These are phyloP conservation scores for Theobroma cacao DNA, from an alignment of 345 rosid species.

Conservation along the genomic window DNA sequence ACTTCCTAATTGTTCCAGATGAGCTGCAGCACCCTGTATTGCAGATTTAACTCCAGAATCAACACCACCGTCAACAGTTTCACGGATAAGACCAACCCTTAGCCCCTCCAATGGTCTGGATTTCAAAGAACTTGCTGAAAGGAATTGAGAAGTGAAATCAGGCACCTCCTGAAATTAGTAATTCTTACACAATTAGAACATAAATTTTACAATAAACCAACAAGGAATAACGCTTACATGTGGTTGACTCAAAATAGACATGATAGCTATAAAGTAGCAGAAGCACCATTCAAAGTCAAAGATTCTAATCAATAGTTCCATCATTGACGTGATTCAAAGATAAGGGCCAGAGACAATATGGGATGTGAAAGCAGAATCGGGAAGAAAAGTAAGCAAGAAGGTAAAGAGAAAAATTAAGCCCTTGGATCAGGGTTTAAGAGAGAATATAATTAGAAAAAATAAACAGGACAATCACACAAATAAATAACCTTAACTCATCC, in stretches of 20 bases:
- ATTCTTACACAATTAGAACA: not conserved
- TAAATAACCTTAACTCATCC: not conserved
- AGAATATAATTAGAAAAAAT: not conserved
- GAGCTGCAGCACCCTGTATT: conserved; percentile 66
- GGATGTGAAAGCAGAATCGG: not conserved
- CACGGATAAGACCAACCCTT: conserved; percentile 77
- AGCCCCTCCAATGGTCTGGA: conserved; percentile 75
- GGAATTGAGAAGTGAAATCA: conserved; percentile 53
- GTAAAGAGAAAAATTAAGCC: not conserved
- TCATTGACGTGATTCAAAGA: not conserved
- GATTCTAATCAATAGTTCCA: not conserved
- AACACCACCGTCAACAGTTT: conserved; percentile 77
- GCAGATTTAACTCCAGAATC: conserved; percentile 70
- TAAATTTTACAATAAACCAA: not conserved
- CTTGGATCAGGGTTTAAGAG: not conserved
- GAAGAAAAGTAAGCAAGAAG: not conserved
- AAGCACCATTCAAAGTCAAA: not conserved
- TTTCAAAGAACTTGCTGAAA: conserved; percentile 37
- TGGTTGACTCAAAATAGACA: not conserved
- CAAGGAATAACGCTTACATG: not conserved
- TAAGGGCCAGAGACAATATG: not conserved
- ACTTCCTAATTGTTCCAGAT: conserved; percentile 85
- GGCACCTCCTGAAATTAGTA: conserved; percentile 62
- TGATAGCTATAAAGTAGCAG: not conserved
- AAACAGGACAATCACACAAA: not conserved